Conservation (phyloP, 176 grass and related monocot species). For the Cenchrus americanus region DNA sequence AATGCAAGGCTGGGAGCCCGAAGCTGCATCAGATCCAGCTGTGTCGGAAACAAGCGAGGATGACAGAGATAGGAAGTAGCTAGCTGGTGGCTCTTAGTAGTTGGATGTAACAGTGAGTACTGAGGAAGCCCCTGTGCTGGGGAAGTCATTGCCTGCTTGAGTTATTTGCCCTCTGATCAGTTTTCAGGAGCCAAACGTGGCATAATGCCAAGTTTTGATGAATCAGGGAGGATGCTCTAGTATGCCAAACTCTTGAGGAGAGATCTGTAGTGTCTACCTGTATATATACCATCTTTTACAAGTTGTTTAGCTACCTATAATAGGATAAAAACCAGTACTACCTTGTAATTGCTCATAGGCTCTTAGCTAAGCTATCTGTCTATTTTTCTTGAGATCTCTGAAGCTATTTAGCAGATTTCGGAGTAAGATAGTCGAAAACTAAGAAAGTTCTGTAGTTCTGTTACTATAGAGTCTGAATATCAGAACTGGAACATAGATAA, state of each 20-base stretch:
- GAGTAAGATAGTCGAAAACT: not conserved
- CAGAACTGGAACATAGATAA: not conserved
- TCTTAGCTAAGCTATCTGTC: not conserved
- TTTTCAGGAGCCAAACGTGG: slow-evolving; percentile 14
- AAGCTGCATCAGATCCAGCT: slow-evolving; percentile 21
- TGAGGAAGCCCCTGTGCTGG: not conserved
- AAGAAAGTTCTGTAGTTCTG: not conserved
- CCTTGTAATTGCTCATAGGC: no score
- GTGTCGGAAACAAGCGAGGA: slow-evolving; percentile 50
- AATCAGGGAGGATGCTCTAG: slow-evolving; percentile 3
- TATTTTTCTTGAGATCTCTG: not conserved
- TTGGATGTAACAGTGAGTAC: slow-evolving; percentile 7
- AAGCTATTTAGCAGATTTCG: not conserved
- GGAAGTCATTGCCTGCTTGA: not conserved
- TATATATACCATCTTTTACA: slow-evolving; percentile 48
- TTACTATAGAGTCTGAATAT: not conserved
- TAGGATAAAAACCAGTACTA: not conserved
- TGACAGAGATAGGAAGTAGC: slow-evolving; percentile 40
- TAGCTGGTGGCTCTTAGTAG: slow-evolving; percentile 7
- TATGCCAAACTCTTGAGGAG: not conserved
- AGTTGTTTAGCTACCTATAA: not conserved
- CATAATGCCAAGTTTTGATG: slow-evolving; percentile 22
- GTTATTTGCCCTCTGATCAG: slow-evolving; percentile 38
- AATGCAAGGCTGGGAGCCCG: slow-evolving; percentile 26
- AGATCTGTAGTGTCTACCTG: slow-evolving; percentile 28